These are phyloP conservation scores for carrot (Daucus carota) DNA, from an alignment of 129 eudicot genomes.

Conservation along the genomic window DNA sequence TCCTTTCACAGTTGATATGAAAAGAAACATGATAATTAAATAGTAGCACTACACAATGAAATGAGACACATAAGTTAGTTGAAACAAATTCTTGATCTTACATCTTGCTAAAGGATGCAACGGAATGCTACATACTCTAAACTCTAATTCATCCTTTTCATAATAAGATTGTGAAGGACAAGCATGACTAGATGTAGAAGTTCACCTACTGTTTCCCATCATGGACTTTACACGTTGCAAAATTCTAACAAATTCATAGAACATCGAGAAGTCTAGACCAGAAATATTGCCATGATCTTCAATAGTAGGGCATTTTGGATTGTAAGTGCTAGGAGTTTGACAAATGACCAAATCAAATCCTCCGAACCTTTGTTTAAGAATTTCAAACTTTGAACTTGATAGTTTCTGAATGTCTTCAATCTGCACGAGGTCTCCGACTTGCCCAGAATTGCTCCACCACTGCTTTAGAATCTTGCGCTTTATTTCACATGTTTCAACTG, in stretches of 20 bases:
- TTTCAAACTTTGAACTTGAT: slow-evolving; percentile 49
- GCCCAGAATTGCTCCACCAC: slow-evolving; percentile 74
- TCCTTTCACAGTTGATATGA: neutral
- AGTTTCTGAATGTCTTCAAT: slow-evolving; percentile 53
- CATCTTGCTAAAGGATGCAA: neutral
- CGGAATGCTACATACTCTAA: neutral
- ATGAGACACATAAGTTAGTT: neutral
- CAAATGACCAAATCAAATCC: slow-evolving; percentile 77
- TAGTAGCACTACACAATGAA: neutral
- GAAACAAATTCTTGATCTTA: neutral
- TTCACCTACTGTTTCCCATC: slow-evolving; percentile 26
- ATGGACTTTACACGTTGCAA: slow-evolving; percentile 59
- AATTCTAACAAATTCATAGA: slow-evolving; percentile 79
- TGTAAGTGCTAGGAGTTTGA: slow-evolving; percentile 49
- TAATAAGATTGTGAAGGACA: neutral
- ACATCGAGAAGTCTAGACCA: slow-evolving; percentile 57
- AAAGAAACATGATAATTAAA: neutral
- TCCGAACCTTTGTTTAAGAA: slow-evolving; percentile 39
- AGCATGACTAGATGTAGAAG: neutral
- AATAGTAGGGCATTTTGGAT: slow-evolving; percentile 22
- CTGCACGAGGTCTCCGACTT: slow-evolving; percentile 77
- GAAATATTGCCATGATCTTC: slow-evolving; percentile 26
- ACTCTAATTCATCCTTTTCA: neutral
- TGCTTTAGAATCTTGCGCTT: slow-evolving; percentile 53
- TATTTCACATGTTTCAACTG: slow-evolving; percentile 63